Evolutionary conservation across 2,329 filamentous ascomycete genomes (phyloP), one percentile per base, ranked within the genome.

Genomic region (Diaporthe australafricana): DNA sequence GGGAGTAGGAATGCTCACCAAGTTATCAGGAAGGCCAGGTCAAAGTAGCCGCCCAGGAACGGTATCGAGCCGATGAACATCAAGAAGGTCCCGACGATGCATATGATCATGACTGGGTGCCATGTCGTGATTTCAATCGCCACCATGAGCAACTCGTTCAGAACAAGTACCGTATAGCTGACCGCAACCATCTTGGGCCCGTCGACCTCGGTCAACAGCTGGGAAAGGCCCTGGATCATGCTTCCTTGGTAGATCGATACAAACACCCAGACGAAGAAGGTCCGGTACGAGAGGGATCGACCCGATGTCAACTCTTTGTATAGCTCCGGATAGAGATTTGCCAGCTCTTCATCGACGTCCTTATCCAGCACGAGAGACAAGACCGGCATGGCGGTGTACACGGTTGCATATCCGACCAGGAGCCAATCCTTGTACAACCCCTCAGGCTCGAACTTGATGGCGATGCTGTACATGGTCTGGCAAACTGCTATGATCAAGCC

Each of bases 121-220:
- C 96, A 99, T 0, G 96, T 99, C 4, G 94, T 98, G 77, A 99
- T 94, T 80, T 98, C 94, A 72, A 97, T 94, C 4, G 95, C 96
- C 2, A 98, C 96, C 97, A 99, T 99, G 77, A 97, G 89, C 72
- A 99, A 88, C 81, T 99, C 96, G 81, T 98, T 99, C 74, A 98
- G 85, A 6, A 99, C 91, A 2, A 99, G 89, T 0, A 95, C 94
- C 0, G 96, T 97, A 80, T 98, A 99, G 71, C 92, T 95, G 56
- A 99, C 94, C 30, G 93, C 91, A 69, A 98, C 94, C 92, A 99
- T 97, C 72, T 85, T 87, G 16, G 88, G 86, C 1, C 91, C 88
- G 75, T 94, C 91, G 3, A 94, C 91, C 74, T 94, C 92, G 3
- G 96, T 93, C 27, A 99, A 88, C 20, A 99, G 86, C 81, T 99